These are phyloP conservation scores for Aspergillus fructus DNA, from an alignment of 2,329 filamentous ascomycete species.

Conservation along the genomic window DNA sequence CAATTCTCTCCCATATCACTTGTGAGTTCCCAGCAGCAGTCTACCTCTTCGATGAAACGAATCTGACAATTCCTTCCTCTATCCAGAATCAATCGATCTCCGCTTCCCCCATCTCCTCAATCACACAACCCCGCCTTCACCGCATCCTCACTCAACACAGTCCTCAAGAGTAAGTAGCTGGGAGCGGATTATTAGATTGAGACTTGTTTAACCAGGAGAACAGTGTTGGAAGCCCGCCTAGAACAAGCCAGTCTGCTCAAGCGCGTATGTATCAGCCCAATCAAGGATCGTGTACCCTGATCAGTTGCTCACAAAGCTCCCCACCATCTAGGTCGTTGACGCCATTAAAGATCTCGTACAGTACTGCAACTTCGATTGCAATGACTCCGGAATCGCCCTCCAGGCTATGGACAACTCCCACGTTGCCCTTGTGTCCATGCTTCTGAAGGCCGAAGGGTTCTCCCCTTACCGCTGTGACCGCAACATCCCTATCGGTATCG, in stretches of 20 bases:
- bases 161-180: slow-evolving; percentile 11
- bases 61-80: not conserved
- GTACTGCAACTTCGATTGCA: slow-evolving; percentile 99
- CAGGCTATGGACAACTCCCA: slow-evolving; percentile 99
- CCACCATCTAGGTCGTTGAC: slow-evolving; percentile 74
- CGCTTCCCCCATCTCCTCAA: not conserved
- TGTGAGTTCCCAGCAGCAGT: slow-evolving; percentile 1
- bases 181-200: not conserved
- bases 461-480: slow-evolving; percentile 96
- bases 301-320: slow-evolving; percentile 11
- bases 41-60: not conserved
- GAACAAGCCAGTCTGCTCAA: slow-evolving; percentile 92
- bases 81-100: not conserved
- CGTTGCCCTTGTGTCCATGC: slow-evolving; percentile 97
- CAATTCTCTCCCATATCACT: not conserved
- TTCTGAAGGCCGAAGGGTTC: slow-evolving; percentile 94
- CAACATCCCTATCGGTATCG: slow-evolving; percentile 97
- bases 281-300: not conserved
- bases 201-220: slow-evolving; percentile 13
- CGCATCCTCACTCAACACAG: slow-evolving; percentile 7
- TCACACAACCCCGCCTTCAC: not conserved
- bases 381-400: slow-evolving; percentile 96
- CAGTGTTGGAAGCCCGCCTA: slow-evolving; percentile 95
- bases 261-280: slow-evolving; percentile 62
- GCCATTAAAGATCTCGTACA: slow-evolving; percentile 99